Evolutionary conservation across 2,329 filamentous ascomycete species (phyloP).

Genomic region (Colletotrichum echinochloae): DNA sequence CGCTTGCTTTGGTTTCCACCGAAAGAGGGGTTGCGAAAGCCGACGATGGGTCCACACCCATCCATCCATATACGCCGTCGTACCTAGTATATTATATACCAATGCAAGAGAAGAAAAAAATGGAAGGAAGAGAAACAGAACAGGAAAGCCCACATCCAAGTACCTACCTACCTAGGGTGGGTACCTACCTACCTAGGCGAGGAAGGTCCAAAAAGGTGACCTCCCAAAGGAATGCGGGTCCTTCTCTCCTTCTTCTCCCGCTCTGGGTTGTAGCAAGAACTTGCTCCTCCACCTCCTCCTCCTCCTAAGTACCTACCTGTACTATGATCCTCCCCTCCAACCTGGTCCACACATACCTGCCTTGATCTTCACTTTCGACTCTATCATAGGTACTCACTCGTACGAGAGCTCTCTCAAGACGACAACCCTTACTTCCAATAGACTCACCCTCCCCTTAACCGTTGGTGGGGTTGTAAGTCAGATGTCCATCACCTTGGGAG

Average conservation of each 20-base stretch:
- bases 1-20: not conserved
- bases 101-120: slow-evolving; percentile 9
- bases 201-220: not conserved
- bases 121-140: slow-evolving; percentile 13
- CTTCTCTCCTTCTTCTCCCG: not conserved
- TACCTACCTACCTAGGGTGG: too few relatives aligned
- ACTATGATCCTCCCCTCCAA: not conserved
- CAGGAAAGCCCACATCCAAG: slow-evolving; percentile 24
- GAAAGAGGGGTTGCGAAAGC: slow-evolving; percentile 40
- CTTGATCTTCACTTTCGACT: not conserved
- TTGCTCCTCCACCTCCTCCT: not conserved
- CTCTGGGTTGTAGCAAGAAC: too few relatives aligned
- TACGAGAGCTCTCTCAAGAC: not conserved
- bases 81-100: too few relatives aligned
- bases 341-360: not conserved
- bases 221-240: slow-evolving; percentile 23
- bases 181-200: not conserved
- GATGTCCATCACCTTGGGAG: too few relatives aligned
- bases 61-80: too few relatives aligned
- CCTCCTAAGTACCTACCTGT: not conserved
- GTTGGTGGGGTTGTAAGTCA: too few relatives aligned
- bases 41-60: slow-evolving; percentile 38
- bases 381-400: not conserved
- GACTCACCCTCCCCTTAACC: not conserved
- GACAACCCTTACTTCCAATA: not conserved